Percentiles rank a stretch among this genome's conserved stretches.
Conservation (phyloP, 768 basidiomycete genomes). For the Lactarius akahatsu region DNA sequence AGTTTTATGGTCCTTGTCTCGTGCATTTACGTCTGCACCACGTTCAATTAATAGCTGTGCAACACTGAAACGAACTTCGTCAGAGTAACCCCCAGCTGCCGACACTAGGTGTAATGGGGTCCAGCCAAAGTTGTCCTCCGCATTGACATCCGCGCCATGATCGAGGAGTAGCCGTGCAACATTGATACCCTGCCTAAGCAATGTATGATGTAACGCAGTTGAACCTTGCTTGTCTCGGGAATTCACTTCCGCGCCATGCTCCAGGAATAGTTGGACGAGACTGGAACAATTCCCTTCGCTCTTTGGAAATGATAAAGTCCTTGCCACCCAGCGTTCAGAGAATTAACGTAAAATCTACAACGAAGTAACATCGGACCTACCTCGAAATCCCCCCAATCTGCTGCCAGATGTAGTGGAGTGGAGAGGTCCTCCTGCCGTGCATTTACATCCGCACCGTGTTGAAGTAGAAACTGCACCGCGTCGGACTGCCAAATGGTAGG, state of each 20-base stretch:
- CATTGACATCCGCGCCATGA: not conserved
- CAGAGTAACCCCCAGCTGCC: accelerated
- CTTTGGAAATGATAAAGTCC: not conserved
- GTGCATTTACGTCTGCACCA: not conserved
- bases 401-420: not conserved
- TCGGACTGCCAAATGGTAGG: not conserved
- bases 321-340: not conserved
- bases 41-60: not conserved
- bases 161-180: not conserved
- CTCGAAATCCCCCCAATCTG: not conserved
- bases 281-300: not conserved
- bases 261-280: not conserved
- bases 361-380: not conserved
- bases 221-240: not conserved
- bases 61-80: not conserved
- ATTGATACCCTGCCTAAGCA: no score
- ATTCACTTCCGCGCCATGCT: not conserved
- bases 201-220: no score
- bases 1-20: not conserved
- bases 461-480: not conserved
- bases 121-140: not conserved
- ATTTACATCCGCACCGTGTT: not conserved
- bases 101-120: not conserved
- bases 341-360: not conserved
- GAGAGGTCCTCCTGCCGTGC: not conserved